Evolutionary conservation across 2,329 filamentous ascomycete species (phyloP).

Genomic region (Cladorrhinum sp.): DNA sequence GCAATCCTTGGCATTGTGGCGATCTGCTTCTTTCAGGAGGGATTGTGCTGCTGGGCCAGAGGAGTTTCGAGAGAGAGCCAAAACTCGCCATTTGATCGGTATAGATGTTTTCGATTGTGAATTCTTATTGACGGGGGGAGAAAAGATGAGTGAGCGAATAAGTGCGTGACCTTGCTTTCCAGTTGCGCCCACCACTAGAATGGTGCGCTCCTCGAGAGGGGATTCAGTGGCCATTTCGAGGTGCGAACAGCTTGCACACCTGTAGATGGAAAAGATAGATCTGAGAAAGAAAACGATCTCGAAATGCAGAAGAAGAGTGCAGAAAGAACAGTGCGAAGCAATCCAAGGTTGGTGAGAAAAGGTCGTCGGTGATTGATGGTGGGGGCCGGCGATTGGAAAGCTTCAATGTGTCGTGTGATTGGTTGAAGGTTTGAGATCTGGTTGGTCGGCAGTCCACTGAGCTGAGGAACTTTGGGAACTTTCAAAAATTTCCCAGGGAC

Average conservation of each 20-base stretch:
- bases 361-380: background rate
- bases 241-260: background rate
- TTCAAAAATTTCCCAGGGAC: background rate
- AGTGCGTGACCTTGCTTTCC: constrained; percentile 19
- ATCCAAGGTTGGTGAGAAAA: background rate
- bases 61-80: constrained; percentile 13
- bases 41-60: background rate
- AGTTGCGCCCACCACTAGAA: constrained; percentile 18
- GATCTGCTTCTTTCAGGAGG: background rate
- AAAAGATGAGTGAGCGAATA: constrained; percentile 7
- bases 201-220: background rate
- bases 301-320: background rate
- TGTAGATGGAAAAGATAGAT: no score
- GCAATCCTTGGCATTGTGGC: background rate
- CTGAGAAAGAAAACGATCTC: background rate
- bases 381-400: background rate
- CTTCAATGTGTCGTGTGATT: background rate
- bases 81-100: constrained; percentile 2
- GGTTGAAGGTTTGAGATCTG: background rate
- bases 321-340: background rate
- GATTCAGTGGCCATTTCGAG: constrained; percentile 19
- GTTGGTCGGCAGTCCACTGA: background rate
- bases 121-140: background rate
- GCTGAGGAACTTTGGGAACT: background rate
- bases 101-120: background rate